Conservation (phyloP, 441 rosid genomes). For the Syzygium syzygioides region DNA sequence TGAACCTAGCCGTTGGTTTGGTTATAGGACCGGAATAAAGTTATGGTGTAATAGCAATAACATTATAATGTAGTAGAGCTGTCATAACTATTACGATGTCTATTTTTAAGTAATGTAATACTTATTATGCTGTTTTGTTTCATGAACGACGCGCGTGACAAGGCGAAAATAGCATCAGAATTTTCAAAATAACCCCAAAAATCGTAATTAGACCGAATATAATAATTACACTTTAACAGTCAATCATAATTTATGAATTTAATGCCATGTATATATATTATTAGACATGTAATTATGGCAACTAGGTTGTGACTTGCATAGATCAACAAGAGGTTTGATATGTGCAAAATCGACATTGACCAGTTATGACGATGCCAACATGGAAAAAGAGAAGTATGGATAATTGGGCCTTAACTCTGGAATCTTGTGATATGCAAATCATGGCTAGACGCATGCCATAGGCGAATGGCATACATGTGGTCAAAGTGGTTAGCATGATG, state of each 20-base stretch:
- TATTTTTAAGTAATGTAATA: not conserved
- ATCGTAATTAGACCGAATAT: not conserved
- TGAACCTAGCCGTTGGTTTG: rapidly evolving
- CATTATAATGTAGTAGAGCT: not conserved
- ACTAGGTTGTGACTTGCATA: not conserved
- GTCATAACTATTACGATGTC: not conserved
- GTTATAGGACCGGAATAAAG: not conserved
- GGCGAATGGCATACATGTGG: not conserved
- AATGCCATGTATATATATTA: not conserved
- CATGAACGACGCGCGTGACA: not conserved
- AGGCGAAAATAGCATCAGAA: not conserved
- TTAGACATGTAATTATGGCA: not conserved
- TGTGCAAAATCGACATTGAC: not conserved
- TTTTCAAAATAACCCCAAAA: not conserved
- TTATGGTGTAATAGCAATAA: rapidly evolving
- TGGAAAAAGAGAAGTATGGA: not conserved
- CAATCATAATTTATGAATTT: not conserved
- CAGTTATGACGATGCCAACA: not conserved
- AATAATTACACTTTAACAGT: not conserved
- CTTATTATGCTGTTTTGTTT: not conserved
- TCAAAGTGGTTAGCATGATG: not conserved
- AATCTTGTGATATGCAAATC: not conserved
- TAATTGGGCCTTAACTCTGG: not conserved
- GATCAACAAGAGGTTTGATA: not conserved
- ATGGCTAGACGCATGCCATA: not conserved